phyloP scores from a whole-genome alignment of 2,329 filamentous ascomycete genomes.

The Zymoseptoria ardabiliae region DNA sequence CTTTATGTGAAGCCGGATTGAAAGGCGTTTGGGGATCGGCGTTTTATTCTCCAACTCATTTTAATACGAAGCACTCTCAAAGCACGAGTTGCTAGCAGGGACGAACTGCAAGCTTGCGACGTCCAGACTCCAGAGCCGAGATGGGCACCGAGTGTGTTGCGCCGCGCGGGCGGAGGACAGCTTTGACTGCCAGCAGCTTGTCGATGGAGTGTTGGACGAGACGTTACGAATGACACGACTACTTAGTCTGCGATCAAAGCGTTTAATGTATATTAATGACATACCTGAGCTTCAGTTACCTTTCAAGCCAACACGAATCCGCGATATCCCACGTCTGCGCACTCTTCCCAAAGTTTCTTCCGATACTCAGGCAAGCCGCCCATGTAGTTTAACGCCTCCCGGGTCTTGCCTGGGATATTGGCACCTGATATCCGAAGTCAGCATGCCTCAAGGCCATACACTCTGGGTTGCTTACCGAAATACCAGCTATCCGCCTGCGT shows the following conservation, averaged over 20 bases:
- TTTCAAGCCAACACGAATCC: slow-evolving; percentile 1
- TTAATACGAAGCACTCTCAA: neutral
- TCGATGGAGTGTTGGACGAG: neutral
- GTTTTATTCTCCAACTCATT: neutral
- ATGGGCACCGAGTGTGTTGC: neutral
- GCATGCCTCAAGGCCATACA: too few species aligned
- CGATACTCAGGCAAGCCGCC: slow-evolving; percentile 5
- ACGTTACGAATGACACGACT: neutral
- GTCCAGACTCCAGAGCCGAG: neutral
- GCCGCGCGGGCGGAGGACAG: too few species aligned
- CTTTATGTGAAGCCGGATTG: neutral
- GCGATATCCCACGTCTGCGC: slow-evolving; percentile 1
- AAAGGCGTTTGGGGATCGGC: neutral
- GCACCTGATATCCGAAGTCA: neutral
- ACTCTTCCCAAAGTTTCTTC: slow-evolving; percentile 2
- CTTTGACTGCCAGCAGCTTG: neutral
- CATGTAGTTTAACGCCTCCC: slow-evolving; percentile 24
- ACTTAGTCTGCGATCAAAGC: neutral
- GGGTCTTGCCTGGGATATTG: slow-evolving; percentile 39
- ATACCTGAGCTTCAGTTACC: neutral
- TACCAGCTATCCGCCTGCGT: slow-evolving; percentile 22
- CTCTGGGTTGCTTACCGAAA: slow-evolving; percentile 31
- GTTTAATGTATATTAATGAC: neutral
- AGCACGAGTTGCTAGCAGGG: neutral
- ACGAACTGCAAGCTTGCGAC: neutral